Base-by-base conservation (phyloP, 2,329 filamentous ascomycete genomes). In the Paramyrothecium roridum region DNA sequence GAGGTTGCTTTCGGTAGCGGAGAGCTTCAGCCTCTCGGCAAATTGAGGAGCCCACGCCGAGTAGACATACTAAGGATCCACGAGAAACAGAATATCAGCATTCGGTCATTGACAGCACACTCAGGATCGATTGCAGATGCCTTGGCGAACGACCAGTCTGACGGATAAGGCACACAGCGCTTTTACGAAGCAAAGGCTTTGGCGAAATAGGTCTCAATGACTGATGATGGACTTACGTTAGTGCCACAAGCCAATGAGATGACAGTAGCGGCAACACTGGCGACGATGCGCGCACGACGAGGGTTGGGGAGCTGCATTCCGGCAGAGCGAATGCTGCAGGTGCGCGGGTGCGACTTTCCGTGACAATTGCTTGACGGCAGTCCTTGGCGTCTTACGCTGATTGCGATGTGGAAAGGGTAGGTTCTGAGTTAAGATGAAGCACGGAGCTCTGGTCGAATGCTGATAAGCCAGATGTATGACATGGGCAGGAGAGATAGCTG, bases 21-120 rank as follows among this genome's bases (percentile, higher is more conserved):
- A 92, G 58, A 98, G 84, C 69, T 89, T 86, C 64, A 99, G 80
- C 63, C 84, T 87, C 66, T 96, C 87, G 51, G 93, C 92, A 69
- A 97, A 97, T 74, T 97, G 93, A 20, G 95, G 95, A 16, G 91
- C 92, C 93, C 95, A 99, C 73, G 93, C 93, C 54, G 92, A 97
- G 75, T 97, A 99, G 68, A 93, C 93, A 84, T 99, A 98, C 91
- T 97, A 68, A 51, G 52, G 6, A 46, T 46, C 16, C 8, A 10
- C 26, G 26, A 30, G 26, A 30, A 30, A 10, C 26, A 30, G 10
- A 30, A 30, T 16, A 21, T 48, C 46, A 21, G 20, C 46, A 23
- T 8, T 7, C 46, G 22, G n/a, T n/a, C n/a, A n/a, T n/a, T n/a
- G n/a, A n/a, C n/a, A n/a, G n/a, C 20, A 3, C 40, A 13, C 8